Evolutionary conservation across 371 early-diverging fungal genomes (phyloP), one percentile per base, ranked within the genome.

Genomic region (Rhizopus sp.): DNA sequence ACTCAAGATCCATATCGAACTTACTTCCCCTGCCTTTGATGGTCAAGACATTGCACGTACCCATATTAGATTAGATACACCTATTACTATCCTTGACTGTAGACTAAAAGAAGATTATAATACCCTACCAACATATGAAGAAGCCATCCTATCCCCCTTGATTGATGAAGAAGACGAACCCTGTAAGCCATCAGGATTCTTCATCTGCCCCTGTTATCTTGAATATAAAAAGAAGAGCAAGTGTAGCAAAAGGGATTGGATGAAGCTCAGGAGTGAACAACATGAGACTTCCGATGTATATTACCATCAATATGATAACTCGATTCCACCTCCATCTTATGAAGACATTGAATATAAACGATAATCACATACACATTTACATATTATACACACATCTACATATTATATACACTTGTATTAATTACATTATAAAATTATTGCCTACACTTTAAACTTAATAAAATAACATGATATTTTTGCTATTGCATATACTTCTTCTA

Each of bases 41-140:
- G 17, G 5, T 29, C 35, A 55, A 50, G 23, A 41, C 0, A 32
- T 37, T 16, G 35, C 33, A 7, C 17, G 34, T 52, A 57, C 53
- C 7, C 35, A 59, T 7, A 57, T 72, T 16, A 45, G 46, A 23
- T n/a, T 72, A 7, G 69, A 72, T 5, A 66, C 66, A 5, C 72
- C 72, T 1, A 72, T 72, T 15, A 72, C 72, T 8, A 66, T 72
- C 15, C 51, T 72, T 2, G 72, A 72, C 23, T 72, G 72, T 16
- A 53, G 72, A 7, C 51, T 72, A 3, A 72, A 72, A 37, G 72
- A 68, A 47, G 72, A 72, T 37, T 72, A 61, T 34, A 62, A 57
- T 6, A 50, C 60, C 6, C 47, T 72, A 7, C 72, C 72, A 4
- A 72, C 72, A 2, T 72, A 72, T 34, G 62, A 68, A 41, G 63